A percentile compares a stretch with the other conserved stretches of the same genome.
Evolutionary conservation across 2,329 filamentous ascomycete genomes (phyloP).

Genomic region (Neospermospora avenae): DNA sequence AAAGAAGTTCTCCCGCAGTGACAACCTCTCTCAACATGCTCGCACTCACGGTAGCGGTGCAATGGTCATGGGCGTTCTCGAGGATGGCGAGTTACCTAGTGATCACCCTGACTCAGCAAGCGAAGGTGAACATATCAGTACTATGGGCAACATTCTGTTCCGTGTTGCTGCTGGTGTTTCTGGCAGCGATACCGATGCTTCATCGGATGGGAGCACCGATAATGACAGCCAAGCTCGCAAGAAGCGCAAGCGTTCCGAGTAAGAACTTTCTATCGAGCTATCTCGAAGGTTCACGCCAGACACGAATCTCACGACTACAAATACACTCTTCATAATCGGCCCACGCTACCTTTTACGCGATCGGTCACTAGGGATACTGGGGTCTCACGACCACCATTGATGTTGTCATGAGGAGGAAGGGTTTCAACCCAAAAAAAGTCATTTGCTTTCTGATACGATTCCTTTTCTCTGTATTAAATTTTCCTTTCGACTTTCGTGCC

Average conservation of each 20-base stretch:
- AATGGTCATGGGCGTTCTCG: conserved; percentile 85
- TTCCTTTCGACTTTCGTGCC: conserved; percentile 30
- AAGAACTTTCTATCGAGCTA: conserved; percentile 7
- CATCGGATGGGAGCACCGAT: conserved; percentile 48
- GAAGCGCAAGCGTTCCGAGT: conserved; percentile 76
- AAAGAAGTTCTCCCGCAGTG: conserved; percentile 98
- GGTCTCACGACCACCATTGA: conserved; percentile 29
- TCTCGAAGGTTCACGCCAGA: conserved; percentile 14
- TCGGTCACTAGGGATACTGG: conserved; percentile 28
- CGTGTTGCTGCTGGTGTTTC: conserved; percentile 73
- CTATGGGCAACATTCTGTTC: conserved; percentile 75
- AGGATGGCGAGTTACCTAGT: conserved; percentile 58
- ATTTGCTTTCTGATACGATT: conserved; percentile 28
- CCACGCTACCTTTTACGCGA: conserved; percentile 27
- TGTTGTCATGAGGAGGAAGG: conserved; percentile 32
- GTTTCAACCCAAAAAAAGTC: conserved; percentile 29
- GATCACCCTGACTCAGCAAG: conserved; percentile 40
- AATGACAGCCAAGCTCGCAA: conserved; percentile 54
- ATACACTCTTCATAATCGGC: conserved; percentile 30
- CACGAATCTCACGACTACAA: conserved; percentile 32
- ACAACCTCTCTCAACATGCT: conserved; percentile 95
- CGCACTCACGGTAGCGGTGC: conserved; percentile 89
- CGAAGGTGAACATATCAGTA: conserved; percentile 59
- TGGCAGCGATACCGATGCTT: conserved; percentile 54
- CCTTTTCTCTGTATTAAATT: conserved; percentile 35